Percentiles rank a stretch among this genome's conserved stretches.
phyloP scores from a whole-genome alignment of 345 rosid species.

The Raphanus sativus region DNA sequence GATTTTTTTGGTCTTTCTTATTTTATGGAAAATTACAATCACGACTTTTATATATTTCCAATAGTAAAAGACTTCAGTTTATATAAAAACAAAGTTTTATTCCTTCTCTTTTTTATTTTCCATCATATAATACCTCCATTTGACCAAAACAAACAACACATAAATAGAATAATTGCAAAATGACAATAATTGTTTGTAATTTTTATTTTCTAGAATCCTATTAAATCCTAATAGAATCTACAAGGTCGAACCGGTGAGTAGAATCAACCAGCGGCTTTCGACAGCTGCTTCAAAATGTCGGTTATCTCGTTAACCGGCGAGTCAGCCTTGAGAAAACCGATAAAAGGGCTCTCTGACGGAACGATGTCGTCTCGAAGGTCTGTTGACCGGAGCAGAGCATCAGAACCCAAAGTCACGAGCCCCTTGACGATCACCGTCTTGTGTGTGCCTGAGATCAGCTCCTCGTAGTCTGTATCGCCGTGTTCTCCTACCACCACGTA shows the following conservation, averaged over 20 bases:
- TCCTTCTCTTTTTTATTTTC: neutral
- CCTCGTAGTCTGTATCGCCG: conserved; percentile 89
- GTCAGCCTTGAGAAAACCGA: conserved; percentile 45
- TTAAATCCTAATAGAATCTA: conserved; percentile 1
- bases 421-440: conserved; percentile 71
- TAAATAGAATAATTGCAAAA: neutral
- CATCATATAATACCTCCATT: neutral
- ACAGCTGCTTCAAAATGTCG: conserved; percentile 50
- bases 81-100: neutral
- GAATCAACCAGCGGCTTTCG: conserved; percentile 44
- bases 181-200: neutral
- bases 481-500: conserved; percentile 76
- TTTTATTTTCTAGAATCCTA: neutral
- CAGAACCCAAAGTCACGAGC: conserved; percentile 57
- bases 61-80: neutral
- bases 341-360: conserved; percentile 65
- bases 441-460: conserved; percentile 79
- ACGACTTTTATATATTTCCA: neutral
- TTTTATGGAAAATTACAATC: neutral
- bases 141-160: neutral
- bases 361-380: conserved; percentile 69
- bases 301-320: conserved; percentile 58
- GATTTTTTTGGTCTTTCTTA: neutral
- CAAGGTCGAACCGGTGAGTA: conserved; percentile 11
- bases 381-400: conserved; percentile 57